Evolutionary conservation across 2,329 filamentous ascomycete genomes (phyloP).

Genomic region (Clonostachys rhizophaga): DNA sequence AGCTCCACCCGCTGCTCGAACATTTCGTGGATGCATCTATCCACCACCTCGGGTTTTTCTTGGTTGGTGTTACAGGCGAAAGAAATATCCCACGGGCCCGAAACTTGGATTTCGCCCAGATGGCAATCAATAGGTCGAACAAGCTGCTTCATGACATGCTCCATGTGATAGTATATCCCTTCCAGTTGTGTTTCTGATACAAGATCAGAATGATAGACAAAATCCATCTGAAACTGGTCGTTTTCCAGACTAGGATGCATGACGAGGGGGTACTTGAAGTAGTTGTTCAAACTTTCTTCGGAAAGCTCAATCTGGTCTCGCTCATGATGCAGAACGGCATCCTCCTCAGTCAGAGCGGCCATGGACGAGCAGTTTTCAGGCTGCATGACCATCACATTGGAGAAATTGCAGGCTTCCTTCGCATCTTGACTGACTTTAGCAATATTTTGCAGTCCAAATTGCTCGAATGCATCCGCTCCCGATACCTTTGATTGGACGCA

Average conservation of each 20-base stretch:
- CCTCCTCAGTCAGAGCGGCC: neutral
- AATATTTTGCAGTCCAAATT: conserved; percentile 12
- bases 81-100: neutral
- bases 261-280: conserved; percentile 2
- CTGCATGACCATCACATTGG: conserved; percentile 7
- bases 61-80: neutral
- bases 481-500: conserved; percentile 3
- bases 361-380: neutral
- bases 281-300: neutral
- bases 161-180: neutral
- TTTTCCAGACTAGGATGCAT: neutral
- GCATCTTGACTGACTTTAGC: conserved; percentile 3
- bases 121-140: neutral
- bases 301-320: neutral
- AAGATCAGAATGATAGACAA: conserved; percentile 1
- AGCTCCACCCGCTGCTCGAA: neutral
- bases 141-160: neutral
- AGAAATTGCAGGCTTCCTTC: conserved; percentile 7
- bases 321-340: neutral
- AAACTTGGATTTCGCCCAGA: neutral
- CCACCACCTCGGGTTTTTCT: neutral
- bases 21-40: neutral
- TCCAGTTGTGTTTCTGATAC: neutral
- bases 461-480: conserved; percentile 6
- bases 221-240: neutral